phyloP scores from a whole-genome alignment of 1,139 yeast genomes.

The Yamadazyma pseudoaaseri region DNA sequence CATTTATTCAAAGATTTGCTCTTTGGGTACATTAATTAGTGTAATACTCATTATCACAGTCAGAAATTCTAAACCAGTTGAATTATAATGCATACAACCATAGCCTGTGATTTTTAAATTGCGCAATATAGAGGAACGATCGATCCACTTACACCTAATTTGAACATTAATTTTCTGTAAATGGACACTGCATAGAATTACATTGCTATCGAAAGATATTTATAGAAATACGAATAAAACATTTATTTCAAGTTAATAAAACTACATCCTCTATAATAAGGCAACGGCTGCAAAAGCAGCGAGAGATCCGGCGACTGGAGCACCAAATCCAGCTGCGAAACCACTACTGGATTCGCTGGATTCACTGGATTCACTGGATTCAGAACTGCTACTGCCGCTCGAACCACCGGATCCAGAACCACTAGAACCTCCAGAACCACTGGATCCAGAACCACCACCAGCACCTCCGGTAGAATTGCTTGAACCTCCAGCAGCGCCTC shows the following conservation, averaged over 20 bases:
- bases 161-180: no score
- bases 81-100: no score
- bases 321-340: neutral
- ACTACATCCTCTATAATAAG: neutral
- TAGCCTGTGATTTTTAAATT: no score
- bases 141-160: no score
- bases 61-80: neutral
- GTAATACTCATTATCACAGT: conserved; percentile 10
- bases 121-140: no score
- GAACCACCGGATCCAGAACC: no score
- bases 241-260: no score
- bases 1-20: conserved; percentile 34
- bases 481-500: neutral
- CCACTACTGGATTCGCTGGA: neutral
- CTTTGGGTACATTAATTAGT: conserved; percentile 31
- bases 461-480: neutral
- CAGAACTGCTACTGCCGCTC: no score
- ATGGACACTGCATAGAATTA: no score
- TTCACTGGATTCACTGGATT: no score
- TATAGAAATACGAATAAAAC: no score
- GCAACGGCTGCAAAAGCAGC: neutral
- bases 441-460: conserved; percentile 1
- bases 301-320: neutral
- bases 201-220: no score
- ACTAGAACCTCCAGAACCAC: neutral